Evolutionary conservation across 163 green algal genomes (phyloP).

Genomic region (Volvox carteri): DNA sequence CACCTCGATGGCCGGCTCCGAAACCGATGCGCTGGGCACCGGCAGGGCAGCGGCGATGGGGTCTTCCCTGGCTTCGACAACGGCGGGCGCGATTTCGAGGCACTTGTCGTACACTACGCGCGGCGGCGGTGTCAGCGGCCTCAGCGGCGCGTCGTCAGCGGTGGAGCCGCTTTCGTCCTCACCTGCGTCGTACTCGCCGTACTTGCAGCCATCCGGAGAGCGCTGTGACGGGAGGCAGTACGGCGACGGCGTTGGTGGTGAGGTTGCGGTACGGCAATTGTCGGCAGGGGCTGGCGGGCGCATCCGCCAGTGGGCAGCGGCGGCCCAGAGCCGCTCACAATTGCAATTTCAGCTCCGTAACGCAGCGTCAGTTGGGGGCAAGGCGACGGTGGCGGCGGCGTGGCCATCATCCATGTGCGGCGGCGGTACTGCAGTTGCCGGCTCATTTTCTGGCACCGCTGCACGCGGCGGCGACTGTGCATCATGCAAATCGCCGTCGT

Average conservation of each 20-base stretch:
- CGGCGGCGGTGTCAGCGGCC: background rate
- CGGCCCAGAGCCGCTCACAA: too few species aligned
- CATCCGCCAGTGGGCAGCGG: too few species aligned
- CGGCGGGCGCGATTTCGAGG: background rate
- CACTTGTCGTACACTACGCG: background rate
- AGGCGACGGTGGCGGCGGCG: background rate
- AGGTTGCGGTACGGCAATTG: background rate
- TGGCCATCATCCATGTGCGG: background rate
- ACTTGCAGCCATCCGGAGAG: background rate
- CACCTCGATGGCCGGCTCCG: background rate
- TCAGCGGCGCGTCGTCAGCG: background rate
- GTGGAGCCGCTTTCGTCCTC: background rate
- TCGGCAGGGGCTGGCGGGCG: background rate
- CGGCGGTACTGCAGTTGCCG: background rate
- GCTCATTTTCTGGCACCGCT: background rate
- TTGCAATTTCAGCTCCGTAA: too few species aligned
- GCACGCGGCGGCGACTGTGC: background rate
- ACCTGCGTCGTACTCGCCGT: background rate
- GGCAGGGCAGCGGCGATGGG: background rate
- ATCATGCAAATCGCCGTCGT: background rate
- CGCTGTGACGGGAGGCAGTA: background rate
- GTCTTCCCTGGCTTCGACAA: background rate
- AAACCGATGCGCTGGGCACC: background rate
- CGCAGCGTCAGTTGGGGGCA: background rate
- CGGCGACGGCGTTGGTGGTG: background rate